Base-by-base conservation (phyloP, 768 basidiomycete species). In the Naganishia vaughanmartiniae region DNA sequence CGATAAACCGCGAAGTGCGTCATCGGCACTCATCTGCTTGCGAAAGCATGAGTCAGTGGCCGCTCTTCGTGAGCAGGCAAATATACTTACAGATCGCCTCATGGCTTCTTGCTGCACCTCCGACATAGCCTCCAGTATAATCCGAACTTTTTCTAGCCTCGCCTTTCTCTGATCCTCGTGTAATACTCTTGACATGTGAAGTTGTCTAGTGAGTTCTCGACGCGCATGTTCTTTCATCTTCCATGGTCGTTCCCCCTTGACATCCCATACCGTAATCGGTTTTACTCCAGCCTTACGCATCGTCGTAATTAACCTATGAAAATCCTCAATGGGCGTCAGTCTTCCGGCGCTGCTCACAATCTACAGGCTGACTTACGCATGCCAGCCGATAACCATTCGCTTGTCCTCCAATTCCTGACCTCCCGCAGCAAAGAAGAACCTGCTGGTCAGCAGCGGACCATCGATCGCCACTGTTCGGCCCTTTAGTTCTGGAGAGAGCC, bases 401-500 rank as follows among this genome's bases (percentile, higher is more conserved):
- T 79, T 81, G 2, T 69, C 74, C 53, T 75, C 72, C 45, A 78
- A 48, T n/a, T 73, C 76, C 33, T 78, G 74, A 11, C 60, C 46
- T n/a, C 42, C 65, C 19, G 66, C 67, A 45, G 77, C 76, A 58
- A 79, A 81, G 67, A 79, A 78, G 66, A 76, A 79, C 65, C 78
- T 70, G 57, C 77, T 79, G 0, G 80, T 80, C 67, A 81, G 36
- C 2, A 81, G 71, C 4, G 77, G 79, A 6, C 74, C 80, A 74
- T 81, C 80, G 36, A 81, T 76, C 30, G 79, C 80, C 3, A 81
- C 73, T 24, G 71, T 71, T 57, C 78, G 79, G 33, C 76, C 76
- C 36, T 54, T 48, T 33, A 81, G 69, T 31, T 71, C 71, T 1
- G 76, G 74, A 12, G 74, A 69, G 9, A 72, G 72, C 79, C 79